Conservation (phyloP, 2,329 filamentous ascomycete genomes). For the Fusarium agapanthi region DNA sequence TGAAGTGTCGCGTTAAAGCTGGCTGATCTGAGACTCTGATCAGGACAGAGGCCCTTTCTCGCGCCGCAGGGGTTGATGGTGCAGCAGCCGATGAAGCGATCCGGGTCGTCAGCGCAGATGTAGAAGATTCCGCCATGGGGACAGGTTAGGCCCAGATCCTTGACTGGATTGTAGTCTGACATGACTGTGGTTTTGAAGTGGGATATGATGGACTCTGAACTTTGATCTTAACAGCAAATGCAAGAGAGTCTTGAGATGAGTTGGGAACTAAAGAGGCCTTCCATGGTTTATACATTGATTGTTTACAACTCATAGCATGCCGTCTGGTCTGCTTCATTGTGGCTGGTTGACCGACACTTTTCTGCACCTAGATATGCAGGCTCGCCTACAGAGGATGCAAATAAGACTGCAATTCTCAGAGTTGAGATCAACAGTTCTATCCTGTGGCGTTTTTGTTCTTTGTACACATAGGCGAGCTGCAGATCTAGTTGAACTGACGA, state of each 20-base stretch:
- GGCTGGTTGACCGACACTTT: neutral
- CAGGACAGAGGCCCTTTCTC: conserved; percentile 29
- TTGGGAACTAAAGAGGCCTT: neutral
- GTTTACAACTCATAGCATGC: neutral
- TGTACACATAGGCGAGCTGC: neutral
- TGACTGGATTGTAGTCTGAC: conserved; percentile 4
- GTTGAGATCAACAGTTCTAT: neutral
- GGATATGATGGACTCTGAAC: neutral
- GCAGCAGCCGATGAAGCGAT: conserved; percentile 54
- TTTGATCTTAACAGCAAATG: neutral
- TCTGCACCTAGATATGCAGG: neutral
- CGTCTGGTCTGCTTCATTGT: neutral
- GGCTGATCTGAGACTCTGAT: conserved; percentile 33
- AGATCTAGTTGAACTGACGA: neutral
- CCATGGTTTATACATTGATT: neutral
- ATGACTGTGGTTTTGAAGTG: neutral
- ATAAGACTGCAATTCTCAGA: neutral
- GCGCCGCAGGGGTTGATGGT: conserved; percentile 45
- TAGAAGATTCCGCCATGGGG: conserved; percentile 48
- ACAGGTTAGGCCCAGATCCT: conserved; percentile 44
- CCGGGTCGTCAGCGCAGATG: conserved; percentile 45
- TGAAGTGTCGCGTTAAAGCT: conserved; percentile 43
- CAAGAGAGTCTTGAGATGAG: too few relatives aligned
- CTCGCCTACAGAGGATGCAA: neutral
- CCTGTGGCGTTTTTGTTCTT: neutral